Conservation (phyloP, 371 early-diverging fungal genomes). For the Smittium culicis region DNA sequence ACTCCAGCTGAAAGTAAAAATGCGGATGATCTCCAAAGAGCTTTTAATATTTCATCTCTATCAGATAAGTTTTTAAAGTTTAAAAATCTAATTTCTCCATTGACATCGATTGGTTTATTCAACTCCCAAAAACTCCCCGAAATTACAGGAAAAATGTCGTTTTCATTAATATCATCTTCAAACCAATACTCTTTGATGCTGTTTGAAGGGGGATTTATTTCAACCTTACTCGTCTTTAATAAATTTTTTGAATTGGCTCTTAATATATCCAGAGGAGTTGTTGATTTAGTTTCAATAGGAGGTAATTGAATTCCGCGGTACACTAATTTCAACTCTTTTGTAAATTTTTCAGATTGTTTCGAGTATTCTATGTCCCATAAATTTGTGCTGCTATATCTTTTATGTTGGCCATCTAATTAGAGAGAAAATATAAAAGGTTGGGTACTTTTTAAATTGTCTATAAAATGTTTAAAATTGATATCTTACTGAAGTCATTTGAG, state of each 20-base stretch:
- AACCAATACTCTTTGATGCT: neutral
- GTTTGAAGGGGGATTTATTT: neutral
- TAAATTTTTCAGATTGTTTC: neutral
- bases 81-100: constrained; percentile 2
- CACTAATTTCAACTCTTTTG: neutral
- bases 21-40: constrained; percentile 99
- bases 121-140: neutral
- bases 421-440: neutral
- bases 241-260: neutral
- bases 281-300: neutral
- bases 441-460: too few species aligned
- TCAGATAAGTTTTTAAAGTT: neutral
- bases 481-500: too few species aligned
- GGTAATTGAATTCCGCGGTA: neutral
- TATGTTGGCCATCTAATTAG: neutral
- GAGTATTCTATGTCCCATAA: neutral
- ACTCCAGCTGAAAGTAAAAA: constrained; percentile 97
- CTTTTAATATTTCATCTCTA: constrained; percentile 36
- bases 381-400: neutral
- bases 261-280: neutral
- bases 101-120: neutral
- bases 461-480: neutral
- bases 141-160: neutral
- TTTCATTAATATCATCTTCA: neutral
- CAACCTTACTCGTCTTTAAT: neutral